Evolutionary conservation across 1,284 basidiomycete genomes (phyloP).

Genomic region (Anthracocystis walkeri): DNA sequence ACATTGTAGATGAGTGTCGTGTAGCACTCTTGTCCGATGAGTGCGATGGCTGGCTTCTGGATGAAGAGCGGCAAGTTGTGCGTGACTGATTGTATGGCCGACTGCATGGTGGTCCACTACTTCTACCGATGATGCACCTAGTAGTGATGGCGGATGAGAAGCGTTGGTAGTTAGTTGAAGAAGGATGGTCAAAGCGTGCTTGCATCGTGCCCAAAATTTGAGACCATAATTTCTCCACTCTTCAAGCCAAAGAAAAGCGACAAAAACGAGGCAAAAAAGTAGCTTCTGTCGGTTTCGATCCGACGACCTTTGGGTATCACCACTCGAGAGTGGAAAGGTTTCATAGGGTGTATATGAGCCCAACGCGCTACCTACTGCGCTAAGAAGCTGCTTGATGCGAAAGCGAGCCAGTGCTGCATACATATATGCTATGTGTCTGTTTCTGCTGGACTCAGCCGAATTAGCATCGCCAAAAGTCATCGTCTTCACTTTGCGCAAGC

Average conservation of each 20-base stretch:
- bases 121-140: background rate
- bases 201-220: background rate
- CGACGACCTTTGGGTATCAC: conserved; percentile 58
- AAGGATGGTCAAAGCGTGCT: conserved; percentile 8
- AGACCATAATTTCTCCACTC: background rate
- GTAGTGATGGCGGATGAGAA: background rate
- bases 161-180: background rate
- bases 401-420: background rate
- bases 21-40: conserved; percentile 89
- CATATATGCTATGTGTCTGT: background rate
- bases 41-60: conserved; percentile 80
- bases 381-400: conserved; percentile 32
- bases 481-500: background rate
- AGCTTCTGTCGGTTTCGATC: conserved; percentile 59
- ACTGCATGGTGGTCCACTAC: conserved; percentile 70
- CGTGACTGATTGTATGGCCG: conserved; percentile 70
- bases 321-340: conserved; percentile 39
- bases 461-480: conserved; percentile 9
- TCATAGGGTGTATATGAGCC: conserved; percentile 44
- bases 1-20: conserved; percentile 88
- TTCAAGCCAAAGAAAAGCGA: background rate
- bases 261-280: conserved; percentile 29
- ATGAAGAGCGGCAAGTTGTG: conserved; percentile 81
- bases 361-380: conserved; percentile 54
- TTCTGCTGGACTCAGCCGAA: background rate